Base-by-base conservation (phyloP, 805 yeast species). In the Jamesozyma rosinii region DNA sequence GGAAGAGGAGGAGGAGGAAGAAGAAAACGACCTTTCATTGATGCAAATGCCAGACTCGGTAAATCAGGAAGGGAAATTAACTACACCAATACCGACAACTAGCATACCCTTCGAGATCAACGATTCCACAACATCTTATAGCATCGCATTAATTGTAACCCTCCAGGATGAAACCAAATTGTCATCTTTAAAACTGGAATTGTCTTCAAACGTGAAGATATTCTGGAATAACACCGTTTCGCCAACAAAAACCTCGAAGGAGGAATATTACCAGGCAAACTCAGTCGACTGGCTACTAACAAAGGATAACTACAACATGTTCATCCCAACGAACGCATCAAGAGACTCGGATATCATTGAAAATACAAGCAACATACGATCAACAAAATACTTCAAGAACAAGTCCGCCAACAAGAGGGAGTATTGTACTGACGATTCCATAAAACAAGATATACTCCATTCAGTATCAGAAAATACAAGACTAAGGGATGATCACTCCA, bases 201-300 rank as follows among this genome's bases (percentile, higher is more conserved):
- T 79, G 72, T 6, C 80, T 76, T 47, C 83, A 62, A 5, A 81
- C 59, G 30, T 72, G 70, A 49, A 71, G 71, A 58, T 83, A 14
- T 67, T 38, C 47, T 77, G 83, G 83, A 76, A 76, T 3, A 62
- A 68, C 30, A 76, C 75, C 9, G 75, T 76, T n/a, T 75, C 76
- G 1, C 71, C 72, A 33, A 67, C 70, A 39, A 69, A 69, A 41
- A 44, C 63, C 3, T 66, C 64, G 32, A 57, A 59, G 26, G 71
- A 65, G 44, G 83, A 77, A 49, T 61, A 60, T 37, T 61, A 38
- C 53, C 72, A 43, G 46, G 65, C 41, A 51, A 71, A 51, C 4
- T 41, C 55, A 22, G 49, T 55, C 21, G 47, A 48, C 35, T 48
- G 52, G 37, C n/a, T 18, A 51, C 20, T 49, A 51, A 15, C 34